These are phyloP conservation scores for Mycena epipterygia DNA, from an alignment of 768 basidiomycete species.

Conservation along the genomic window DNA sequence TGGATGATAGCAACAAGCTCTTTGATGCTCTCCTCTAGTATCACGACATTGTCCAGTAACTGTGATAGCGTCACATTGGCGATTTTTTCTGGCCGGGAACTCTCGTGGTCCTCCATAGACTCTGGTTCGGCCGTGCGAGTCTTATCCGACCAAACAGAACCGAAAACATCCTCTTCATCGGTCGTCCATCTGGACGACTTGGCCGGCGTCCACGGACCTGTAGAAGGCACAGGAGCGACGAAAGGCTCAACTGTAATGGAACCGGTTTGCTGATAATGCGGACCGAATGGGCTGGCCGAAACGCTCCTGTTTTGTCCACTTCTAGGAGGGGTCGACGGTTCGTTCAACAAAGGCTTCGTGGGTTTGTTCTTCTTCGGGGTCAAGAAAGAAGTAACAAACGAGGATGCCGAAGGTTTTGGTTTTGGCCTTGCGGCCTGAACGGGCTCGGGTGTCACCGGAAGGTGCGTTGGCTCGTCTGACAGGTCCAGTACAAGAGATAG, in stretches of 20 bases:
- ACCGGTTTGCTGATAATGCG: conserved; percentile 86
- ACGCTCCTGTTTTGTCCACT: conserved; percentile 54
- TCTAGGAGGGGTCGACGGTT: conserved; percentile 63
- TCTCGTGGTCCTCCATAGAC: conserved; percentile 45
- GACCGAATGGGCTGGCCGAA: conserved; percentile 83
- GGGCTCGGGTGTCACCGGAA: conserved; percentile 44
- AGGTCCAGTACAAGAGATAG: conserved; percentile 80
- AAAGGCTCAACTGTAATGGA: conserved; percentile 81
- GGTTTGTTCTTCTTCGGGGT: conserved; percentile 80
- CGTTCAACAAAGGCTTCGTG: conserved; percentile 49
- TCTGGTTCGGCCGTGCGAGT: conserved; percentile 40
- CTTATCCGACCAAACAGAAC: conserved; percentile 62
- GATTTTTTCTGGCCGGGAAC: conserved; percentile 44
- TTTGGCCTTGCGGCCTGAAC: conserved; percentile 61
- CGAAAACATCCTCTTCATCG: conserved; percentile 83
- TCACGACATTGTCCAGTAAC: conserved; percentile 93
- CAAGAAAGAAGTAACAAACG: conserved; percentile 81
- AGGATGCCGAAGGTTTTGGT: conserved; percentile 64
- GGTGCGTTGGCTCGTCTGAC: conserved; percentile 56
- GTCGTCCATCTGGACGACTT: conserved; percentile 64
- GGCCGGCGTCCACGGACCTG: conserved; percentile 75
- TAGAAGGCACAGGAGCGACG: conserved; percentile 68
- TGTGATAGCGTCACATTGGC: conserved; percentile 81
- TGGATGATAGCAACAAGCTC: conserved; percentile 90
- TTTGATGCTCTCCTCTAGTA: conserved; percentile 95